Conservation (phyloP, 805 yeast species). For the Kazachstania martiniae region DNA sequence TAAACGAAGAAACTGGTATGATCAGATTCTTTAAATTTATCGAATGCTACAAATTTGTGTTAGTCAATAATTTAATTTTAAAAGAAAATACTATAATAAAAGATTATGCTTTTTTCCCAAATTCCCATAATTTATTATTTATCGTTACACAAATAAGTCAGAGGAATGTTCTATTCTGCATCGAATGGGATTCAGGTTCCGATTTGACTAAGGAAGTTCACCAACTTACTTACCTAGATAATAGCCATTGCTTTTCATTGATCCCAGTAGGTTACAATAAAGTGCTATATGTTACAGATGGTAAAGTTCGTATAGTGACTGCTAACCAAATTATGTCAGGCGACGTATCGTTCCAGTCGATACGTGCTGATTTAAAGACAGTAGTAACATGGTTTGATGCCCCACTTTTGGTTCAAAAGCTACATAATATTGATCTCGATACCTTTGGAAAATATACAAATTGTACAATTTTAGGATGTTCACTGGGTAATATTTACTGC, state of each 20-base stretch:
- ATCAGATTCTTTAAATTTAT: slow-evolving; percentile 17
- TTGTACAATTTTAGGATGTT: slow-evolving; percentile 16
- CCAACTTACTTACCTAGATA: slow-evolving; percentile 15
- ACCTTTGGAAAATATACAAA: slow-evolving; percentile 5
- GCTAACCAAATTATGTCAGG: slow-evolving; percentile 26
- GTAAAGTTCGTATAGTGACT: slow-evolving; percentile 10
- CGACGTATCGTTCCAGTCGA: slow-evolving; percentile 10
- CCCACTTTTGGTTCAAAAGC: slow-evolving; percentile 10
- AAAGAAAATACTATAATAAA: too few species aligned
- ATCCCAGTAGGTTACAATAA: slow-evolving; percentile 14
- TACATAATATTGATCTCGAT: slow-evolving; percentile 4
- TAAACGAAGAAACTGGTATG: slow-evolving; percentile 7
- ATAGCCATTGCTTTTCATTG: slow-evolving; percentile 9
- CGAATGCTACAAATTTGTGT: slow-evolving; percentile 8
- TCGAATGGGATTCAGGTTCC: slow-evolving; percentile 17
- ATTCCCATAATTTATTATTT: slow-evolving; percentile 11
- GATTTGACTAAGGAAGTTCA: slow-evolving; percentile 18
- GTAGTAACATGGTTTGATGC: slow-evolving; percentile 15
- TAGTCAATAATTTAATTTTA: slow-evolving; percentile 15
- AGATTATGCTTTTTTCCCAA: slow-evolving; percentile 8
- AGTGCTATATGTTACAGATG: slow-evolving; percentile 9
- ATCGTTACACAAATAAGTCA: slow-evolving; percentile 10
- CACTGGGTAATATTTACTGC: slow-evolving; percentile 18
- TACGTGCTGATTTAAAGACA: slow-evolving; percentile 8
- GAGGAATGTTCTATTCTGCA: slow-evolving; percentile 16